phyloP scores from a whole-genome alignment of 257 asterid genomes.

The Ilex asprella region DNA sequence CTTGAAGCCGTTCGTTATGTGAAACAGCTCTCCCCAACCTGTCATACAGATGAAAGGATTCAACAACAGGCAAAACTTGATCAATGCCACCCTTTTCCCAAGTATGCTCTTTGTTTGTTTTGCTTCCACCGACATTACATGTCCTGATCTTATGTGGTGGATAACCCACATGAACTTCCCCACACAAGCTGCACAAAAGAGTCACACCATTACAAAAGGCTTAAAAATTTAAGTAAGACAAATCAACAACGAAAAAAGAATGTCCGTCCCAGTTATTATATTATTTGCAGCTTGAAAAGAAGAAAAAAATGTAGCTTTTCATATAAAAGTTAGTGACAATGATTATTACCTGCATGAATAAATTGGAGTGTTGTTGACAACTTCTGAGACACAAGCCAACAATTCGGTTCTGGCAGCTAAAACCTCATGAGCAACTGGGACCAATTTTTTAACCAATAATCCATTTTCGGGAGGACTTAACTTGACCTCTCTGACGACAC shows the following conservation, averaged over 20 bases:
- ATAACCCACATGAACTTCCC: constrained; percentile 64
- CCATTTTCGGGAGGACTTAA: constrained; percentile 67
- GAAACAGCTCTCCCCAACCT: constrained; percentile 67
- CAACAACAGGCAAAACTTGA: constrained; percentile 42
- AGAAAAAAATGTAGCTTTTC: background rate
- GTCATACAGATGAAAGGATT: constrained; percentile 69
- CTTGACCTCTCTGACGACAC: constrained; percentile 32
- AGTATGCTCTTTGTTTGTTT: constrained; percentile 40
- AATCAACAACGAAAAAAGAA: too few relatives aligned
- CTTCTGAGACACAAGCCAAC: constrained; percentile 38
- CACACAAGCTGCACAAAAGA: constrained; percentile 41
- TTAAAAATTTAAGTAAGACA: too few relatives aligned
- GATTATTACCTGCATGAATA: constrained; percentile 45
- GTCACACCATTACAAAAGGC: constrained; percentile 2
- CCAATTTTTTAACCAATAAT: constrained; percentile 42
- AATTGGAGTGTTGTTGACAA: constrained; percentile 31
- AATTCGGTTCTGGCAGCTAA: constrained; percentile 39
- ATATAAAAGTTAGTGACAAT: background rate
- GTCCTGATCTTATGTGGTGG: constrained; percentile 62
- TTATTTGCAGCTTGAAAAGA: too few relatives aligned
- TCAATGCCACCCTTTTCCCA: constrained; percentile 59
- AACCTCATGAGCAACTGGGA: constrained; percentile 69
- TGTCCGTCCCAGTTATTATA: too few relatives aligned
- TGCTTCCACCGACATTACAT: constrained; percentile 47
- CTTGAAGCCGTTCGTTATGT: constrained; percentile 57